phyloP scores from a whole-genome alignment of 345 rosid species.

The Camelina laxa region DNA sequence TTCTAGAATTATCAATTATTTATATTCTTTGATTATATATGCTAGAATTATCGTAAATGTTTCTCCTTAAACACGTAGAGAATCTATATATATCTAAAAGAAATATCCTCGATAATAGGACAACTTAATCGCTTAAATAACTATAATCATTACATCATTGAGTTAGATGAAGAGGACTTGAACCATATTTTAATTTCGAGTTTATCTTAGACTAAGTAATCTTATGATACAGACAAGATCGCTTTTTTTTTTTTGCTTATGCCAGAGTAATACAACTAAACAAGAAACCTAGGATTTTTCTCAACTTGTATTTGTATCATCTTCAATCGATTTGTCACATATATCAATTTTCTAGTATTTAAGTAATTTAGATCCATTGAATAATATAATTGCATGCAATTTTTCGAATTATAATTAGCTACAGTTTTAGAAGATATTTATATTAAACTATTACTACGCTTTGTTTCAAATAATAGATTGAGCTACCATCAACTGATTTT shows the following conservation, averaged over 20 bases:
- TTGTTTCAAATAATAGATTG: not conserved
- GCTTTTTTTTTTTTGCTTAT: not conserved
- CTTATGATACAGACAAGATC: not conserved
- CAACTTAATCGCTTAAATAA: not conserved
- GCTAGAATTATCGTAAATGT: no score
- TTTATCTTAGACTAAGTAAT: not conserved
- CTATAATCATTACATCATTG: not conserved
- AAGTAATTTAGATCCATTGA: not conserved
- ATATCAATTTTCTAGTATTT: not conserved
- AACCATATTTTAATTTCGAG: not conserved
- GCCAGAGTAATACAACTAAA: not conserved
- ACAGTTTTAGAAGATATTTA: not conserved
- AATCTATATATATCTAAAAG: not conserved
- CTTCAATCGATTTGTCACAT: not conserved
- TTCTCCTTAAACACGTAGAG: constrained; percentile 2
- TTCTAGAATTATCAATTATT: no score
- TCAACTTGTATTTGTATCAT: not conserved
- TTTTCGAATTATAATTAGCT: not conserved
- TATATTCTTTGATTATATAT: no score
- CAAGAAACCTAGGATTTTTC: not conserved
- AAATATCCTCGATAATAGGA: constrained; percentile 3
- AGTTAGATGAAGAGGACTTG: constrained; percentile 8
- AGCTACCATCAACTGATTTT: not conserved
- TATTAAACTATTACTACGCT: not conserved
- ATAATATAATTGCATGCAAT: not conserved